phyloP scores from a whole-genome alignment of 1,284 basidiomycete species.

The Leccinum pallidistipes region DNA sequence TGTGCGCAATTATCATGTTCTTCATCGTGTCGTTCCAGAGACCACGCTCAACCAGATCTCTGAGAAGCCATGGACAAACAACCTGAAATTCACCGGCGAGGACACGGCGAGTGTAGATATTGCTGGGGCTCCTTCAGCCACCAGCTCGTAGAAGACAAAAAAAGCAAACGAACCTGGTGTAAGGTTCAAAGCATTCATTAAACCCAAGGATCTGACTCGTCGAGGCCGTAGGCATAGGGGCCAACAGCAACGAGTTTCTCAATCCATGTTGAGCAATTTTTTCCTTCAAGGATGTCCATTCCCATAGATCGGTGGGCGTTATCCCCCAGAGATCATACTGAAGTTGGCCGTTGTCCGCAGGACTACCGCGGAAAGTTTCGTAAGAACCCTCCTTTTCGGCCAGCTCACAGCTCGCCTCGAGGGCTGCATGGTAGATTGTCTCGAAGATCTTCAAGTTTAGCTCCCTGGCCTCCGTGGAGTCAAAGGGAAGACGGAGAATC shows the following conservation, averaged over 20 bases:
- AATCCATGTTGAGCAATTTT: slow-evolving; percentile 88
- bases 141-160: neutral
- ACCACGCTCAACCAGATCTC: slow-evolving; percentile 93
- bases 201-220: slow-evolving; percentile 98
- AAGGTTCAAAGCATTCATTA: slow-evolving; percentile 99
- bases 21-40: slow-evolving; percentile 99
- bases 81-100: slow-evolving; percentile 99
- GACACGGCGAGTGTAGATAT: slow-evolving; percentile 99
- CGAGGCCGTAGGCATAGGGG: slow-evolving; percentile 99
- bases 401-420: slow-evolving; percentile 92
- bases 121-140: slow-evolving; percentile 49
- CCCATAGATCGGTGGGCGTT: slow-evolving; percentile 92
- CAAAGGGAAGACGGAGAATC: slow-evolving; percentile 95
- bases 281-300: slow-evolving; percentile 89
- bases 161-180: slow-evolving; percentile 62
- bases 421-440: slow-evolving; percentile 97
- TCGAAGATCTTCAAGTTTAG: slow-evolving; percentile 98
- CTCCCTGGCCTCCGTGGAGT: slow-evolving; percentile 83
- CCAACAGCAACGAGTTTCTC: slow-evolving; percentile 91
- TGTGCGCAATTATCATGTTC: slow-evolving; percentile 98
- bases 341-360: slow-evolving; percentile 85
- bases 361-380: slow-evolving; percentile 91
- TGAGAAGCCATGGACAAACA: slow-evolving; percentile 97
- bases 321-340: slow-evolving; percentile 98
- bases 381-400: slow-evolving; percentile 85